Conservation (phyloP, 192 early-diverging fungal genomes). For the Irineochytrium annulatum region DNA sequence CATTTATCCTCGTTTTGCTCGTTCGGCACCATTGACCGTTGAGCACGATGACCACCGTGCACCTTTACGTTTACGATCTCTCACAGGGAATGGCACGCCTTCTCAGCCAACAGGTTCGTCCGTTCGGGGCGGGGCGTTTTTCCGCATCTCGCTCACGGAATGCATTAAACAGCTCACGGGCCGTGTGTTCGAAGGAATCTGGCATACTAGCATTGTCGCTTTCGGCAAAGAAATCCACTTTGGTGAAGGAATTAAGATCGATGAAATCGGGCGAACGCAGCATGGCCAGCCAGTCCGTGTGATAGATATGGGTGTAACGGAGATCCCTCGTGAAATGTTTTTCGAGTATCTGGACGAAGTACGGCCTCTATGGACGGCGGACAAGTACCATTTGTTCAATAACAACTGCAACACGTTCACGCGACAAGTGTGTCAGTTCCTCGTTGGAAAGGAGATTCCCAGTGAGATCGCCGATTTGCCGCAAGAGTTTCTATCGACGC, state of each 20-base stretch:
- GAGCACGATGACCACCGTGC: too few species aligned
- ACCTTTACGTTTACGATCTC: too few species aligned
- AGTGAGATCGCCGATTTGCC: conserved; percentile 64
- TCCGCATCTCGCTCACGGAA: too few species aligned
- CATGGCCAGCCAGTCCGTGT: conserved; percentile 65
- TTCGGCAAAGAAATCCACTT: conserved; percentile 75
- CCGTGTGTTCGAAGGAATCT: conserved; percentile 67
- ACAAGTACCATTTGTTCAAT: conserved; percentile 80
- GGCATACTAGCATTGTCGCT: conserved; percentile 74
- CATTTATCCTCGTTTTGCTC: too few species aligned
- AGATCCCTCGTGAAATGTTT: conserved; percentile 64
- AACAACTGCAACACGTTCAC: conserved; percentile 72
- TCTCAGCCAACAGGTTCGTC: too few species aligned
- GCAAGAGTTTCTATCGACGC: conserved; percentile 41
- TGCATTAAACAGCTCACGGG: conserved; percentile 62
- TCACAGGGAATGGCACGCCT: too few species aligned
- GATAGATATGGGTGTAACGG: conserved; percentile 75
- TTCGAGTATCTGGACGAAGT: conserved; percentile 67
- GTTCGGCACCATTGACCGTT: too few species aligned
- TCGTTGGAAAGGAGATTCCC: conserved; percentile 74
- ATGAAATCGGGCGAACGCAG: conserved; percentile 42
- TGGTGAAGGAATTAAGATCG: conserved; percentile 67
- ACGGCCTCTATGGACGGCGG: conserved; percentile 47
- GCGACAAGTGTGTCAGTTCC: conserved; percentile 68
- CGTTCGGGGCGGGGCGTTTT: too few species aligned